Evolutionary conservation across 306 rosid genomes (phyloP), one percentile per base, ranked within the genome.

Genomic region (Trichosanthes cucumerina): DNA sequence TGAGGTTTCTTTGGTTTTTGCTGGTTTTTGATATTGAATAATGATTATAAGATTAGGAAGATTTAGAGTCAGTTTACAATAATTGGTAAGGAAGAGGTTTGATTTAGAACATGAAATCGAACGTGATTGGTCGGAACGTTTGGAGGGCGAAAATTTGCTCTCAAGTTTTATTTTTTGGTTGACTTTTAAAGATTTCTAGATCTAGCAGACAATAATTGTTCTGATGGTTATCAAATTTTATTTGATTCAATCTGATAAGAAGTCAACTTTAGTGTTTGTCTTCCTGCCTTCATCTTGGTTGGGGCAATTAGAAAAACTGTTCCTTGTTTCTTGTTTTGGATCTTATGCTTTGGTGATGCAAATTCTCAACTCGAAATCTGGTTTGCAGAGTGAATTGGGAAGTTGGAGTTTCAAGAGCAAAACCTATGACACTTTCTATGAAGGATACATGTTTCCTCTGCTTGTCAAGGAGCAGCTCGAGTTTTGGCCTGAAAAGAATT

Each of bases 341-440:
- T 63, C 23, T 18, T 4, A 60, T 59, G 36, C 34, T 59, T 33
- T 24, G 62, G 7, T 9, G 68, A 31, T 71, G 0, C 23, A 19
- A 71, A 71, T 24, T 26, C 57, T 77, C 16, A 60, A 57, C 38
- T 70, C 23, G 75, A 62, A 72, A 28, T 23, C 41, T 44, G 57
- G 54, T 70, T 52, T 81, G 78, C 88, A 93, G 97, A 78, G 82
- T 65, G 86, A 89, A 84, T 74, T 93, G 84, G 98, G 98, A 18
- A 83, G 88, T 77, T 93, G 98, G 98, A 89, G 88, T 72, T 93
- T 93, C 92, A 92, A 89, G 88, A 93, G 98, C 83, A 93, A 88
- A 84, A 86, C 93, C 74, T 85, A 88, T 52, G 96, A 89, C n/a
- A 73, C 96, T 13, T 80, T 77, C 58, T 89, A 93, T 52, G 94